Evolutionary conservation across 2,329 filamentous ascomycete species (phyloP), one percentile per base, ranked within the genome.

Genomic region (Epicoccum sorghinum): DNA sequence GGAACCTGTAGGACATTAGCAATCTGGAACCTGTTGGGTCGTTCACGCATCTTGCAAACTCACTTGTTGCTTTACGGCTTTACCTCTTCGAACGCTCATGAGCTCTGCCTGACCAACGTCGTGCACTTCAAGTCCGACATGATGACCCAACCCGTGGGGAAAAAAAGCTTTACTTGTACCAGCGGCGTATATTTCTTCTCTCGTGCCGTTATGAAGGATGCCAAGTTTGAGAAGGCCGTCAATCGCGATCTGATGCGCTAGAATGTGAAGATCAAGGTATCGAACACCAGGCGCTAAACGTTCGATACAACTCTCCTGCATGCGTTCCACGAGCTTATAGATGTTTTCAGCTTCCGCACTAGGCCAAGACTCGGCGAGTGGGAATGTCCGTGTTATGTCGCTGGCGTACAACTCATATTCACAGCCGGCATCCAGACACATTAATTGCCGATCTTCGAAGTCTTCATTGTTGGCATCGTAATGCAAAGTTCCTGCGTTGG

Each of bases 71-170:
- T 62, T 49, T 2, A 64, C 62, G 2, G 48, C 55, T 44, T 69
- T 66, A 7, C 58, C 62, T 42, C 59, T 62, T 37, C 58, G 60
- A 25, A 72, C 52, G 32, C 65, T 70, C 72, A 75, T 74, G 12
- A 75, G 49, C 35, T 71, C 67, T 10, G 61, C 61, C 36, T 75
- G 71, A 7, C 70, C 70, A 5, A 76, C 70, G 62, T 97, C 93
- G 73, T 97, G 93, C 2, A 92, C 96, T 72, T 97, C 93, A 83
- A 97, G 88, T 58, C 93, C 93, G 8, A 97, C 80, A 72, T 96
- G 93, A 75, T 97, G 93, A 0, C 93, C 93, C 1, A 97, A 79
- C 0, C 93, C 93, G 72, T 97, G 93, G 1, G 93, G 93, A 69
- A 96, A 90, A 79, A 97, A 97, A 1, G 92, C 93, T 23, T 89